phyloP scores from a whole-genome alignment of 768 basidiomycete species.

The Amylocystis lapponica region DNA sequence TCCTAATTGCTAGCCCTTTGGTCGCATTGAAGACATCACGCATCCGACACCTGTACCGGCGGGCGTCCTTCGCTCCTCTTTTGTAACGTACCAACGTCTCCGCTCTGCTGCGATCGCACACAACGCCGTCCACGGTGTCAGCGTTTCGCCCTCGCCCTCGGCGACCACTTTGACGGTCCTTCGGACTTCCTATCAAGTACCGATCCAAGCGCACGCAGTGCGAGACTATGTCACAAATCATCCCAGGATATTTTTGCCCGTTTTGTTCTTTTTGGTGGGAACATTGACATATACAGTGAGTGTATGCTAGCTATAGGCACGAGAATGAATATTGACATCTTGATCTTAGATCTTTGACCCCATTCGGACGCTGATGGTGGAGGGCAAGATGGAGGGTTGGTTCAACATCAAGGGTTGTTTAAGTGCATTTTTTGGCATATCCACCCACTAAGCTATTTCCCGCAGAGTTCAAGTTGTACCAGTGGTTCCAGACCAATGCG shows the following conservation, averaged over 20 bases:
- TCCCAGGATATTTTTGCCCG: conserved; percentile 76
- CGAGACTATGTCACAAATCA: conserved; percentile 83
- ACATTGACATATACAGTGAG: conserved; percentile 82
- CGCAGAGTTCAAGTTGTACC: conserved; percentile 65
- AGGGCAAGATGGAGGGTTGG: conserved; percentile 77
- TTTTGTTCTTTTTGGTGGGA: conserved; percentile 84
- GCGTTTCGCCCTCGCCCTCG: conserved; percentile 24
- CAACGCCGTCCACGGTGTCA: conserved; percentile 69
- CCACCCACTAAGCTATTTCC: not conserved
- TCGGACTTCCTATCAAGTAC: conserved; percentile 53
- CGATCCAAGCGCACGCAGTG: conserved; percentile 59
- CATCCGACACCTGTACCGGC: conserved; percentile 56
- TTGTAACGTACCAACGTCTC: conserved; percentile 53
- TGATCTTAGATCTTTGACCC: conserved; percentile 80
- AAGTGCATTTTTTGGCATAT: not conserved
- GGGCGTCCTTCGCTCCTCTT: conserved; percentile 45
- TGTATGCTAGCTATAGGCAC: not conserved
- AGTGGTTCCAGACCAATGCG: conserved; percentile 67
- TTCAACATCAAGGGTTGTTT: conserved; percentile 69
- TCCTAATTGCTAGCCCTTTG: conserved; percentile 57
- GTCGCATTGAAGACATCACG: conserved; percentile 64
- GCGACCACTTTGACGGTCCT: conserved; percentile 33
- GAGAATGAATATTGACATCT: not conserved
- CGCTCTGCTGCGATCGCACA: conserved; percentile 76
- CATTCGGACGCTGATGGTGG: conserved; percentile 76